Conservation (phyloP, 2,329 filamentous ascomycete genomes). For the Scedosporium aurantiacum region DNA sequence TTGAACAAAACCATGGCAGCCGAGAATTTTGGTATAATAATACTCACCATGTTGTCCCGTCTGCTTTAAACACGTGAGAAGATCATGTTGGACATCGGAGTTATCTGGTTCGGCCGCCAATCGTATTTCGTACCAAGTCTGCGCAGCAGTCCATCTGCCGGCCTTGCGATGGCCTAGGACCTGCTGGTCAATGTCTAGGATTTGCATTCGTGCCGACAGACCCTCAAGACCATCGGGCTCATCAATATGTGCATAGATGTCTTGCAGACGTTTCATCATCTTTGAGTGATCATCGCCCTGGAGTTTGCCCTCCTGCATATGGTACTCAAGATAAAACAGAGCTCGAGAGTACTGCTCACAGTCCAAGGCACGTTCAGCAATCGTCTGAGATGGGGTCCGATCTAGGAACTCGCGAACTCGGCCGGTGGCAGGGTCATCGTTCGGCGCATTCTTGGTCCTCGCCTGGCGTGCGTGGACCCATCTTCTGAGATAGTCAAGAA, state of each 20-base stretch:
- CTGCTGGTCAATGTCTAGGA: constrained; percentile 87
- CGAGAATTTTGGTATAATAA: not conserved
- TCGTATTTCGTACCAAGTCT: constrained; percentile 95
- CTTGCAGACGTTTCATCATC: constrained; percentile 69
- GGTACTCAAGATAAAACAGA: constrained; percentile 88
- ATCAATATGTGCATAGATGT: constrained; percentile 95
- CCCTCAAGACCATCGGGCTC: constrained; percentile 95
- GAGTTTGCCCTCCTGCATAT: constrained; percentile 49
- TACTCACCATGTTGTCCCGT: constrained; percentile 81
- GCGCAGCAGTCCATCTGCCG: constrained; percentile 85
- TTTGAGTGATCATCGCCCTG: constrained; percentile 37
- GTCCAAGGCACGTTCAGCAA: constrained; percentile 76
- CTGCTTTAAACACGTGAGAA: constrained; percentile 81
- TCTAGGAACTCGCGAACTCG: constrained; percentile 41
- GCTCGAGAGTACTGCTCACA: constrained; percentile 89
- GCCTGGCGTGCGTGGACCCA: constrained; percentile 73
- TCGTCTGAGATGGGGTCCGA: constrained; percentile 61
- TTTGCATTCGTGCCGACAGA: constrained; percentile 75
- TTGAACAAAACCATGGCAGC: not conserved
- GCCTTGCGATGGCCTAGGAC: constrained; percentile 87
- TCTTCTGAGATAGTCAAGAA: constrained; percentile 81
- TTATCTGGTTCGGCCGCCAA: constrained; percentile 70
- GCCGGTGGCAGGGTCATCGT: constrained; percentile 36
- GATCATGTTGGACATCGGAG: constrained; percentile 65
- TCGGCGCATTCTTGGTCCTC: constrained; percentile 14